Percentiles rank a stretch among this genome's conserved stretches.
phyloP scores from a whole-genome alignment of 768 basidiomycete genomes.

The Panaeolus papilionaceus region DNA sequence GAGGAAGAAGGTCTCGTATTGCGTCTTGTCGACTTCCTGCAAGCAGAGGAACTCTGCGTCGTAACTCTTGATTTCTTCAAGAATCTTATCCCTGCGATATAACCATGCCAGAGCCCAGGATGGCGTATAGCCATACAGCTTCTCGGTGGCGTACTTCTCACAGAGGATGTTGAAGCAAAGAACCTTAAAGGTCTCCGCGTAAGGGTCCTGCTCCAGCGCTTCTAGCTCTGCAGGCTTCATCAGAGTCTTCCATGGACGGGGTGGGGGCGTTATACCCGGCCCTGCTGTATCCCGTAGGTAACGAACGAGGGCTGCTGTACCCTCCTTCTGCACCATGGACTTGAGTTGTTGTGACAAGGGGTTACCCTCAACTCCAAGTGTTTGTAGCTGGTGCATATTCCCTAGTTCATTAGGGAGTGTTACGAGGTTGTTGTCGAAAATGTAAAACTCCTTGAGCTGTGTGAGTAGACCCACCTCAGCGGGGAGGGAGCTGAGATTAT shows the following conservation, averaged over 20 bases:
- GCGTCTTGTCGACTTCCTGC: conserved; percentile 93
- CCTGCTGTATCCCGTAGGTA: conserved; percentile 90
- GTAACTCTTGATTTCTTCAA: conserved; percentile 82
- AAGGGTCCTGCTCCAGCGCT: conserved; percentile 62
- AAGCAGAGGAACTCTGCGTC: conserved; percentile 91
- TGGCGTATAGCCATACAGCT: conserved; percentile 95
- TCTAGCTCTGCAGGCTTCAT: conserved; percentile 66
- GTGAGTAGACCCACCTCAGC: conserved; percentile 92
- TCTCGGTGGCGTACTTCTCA: conserved; percentile 86
- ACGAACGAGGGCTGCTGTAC: conserved; percentile 87
- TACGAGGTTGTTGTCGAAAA: conserved; percentile 95
- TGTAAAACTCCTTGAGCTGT: conserved; percentile 86
- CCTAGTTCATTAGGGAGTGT: conserved; percentile 89
- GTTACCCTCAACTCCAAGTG: conserved; percentile 97
- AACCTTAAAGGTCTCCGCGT: conserved; percentile 78
- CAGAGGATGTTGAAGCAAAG: conserved; percentile 96
- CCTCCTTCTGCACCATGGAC: conserved; percentile 89
- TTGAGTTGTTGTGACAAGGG: conserved; percentile 83
- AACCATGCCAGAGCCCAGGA: conserved; percentile 97
- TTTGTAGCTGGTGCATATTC: conserved; percentile 89
- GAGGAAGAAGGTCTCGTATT: conserved; percentile 91
- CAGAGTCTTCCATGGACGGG: conserved; percentile 77
- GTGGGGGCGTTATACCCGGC: conserved; percentile 82
- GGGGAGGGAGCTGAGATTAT: conserved; percentile 78
- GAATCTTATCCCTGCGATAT: conserved; percentile 87